Evolutionary conservation across 2,329 filamentous ascomycete species (phyloP).

Genomic region (Stachybotrys echinatus): DNA sequence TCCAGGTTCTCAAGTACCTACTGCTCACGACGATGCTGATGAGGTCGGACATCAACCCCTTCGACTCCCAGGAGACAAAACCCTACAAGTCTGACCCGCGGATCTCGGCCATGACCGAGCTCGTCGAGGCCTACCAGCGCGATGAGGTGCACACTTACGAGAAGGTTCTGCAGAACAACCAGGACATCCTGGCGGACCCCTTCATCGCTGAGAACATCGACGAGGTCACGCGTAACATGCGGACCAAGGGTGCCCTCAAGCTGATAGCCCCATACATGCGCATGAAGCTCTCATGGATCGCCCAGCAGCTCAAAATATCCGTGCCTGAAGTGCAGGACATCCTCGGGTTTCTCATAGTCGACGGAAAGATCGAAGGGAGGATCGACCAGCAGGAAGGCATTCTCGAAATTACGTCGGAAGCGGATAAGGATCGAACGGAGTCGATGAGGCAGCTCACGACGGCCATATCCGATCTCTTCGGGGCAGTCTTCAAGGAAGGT

Average conservation of each 20-base stretch:
- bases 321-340: conserved; percentile 90
- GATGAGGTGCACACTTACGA: conserved; percentile 94
- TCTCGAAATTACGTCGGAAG: conserved; percentile 71
- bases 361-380: conserved; percentile 78
- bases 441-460: conserved; percentile 69
- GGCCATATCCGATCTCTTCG: conserved; percentile 65
- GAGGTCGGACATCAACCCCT: conserved; percentile 97
- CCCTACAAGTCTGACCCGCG: conserved; percentile 94
- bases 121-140: conserved; percentile 93
- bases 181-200: conserved; percentile 81
- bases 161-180: conserved; percentile 78
- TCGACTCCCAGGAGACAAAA: conserved; percentile 98
- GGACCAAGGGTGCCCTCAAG: conserved; percentile 90
- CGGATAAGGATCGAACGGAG: conserved; percentile 67
- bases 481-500: conserved; percentile 68
- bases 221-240: conserved; percentile 96
- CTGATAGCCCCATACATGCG: conserved; percentile 92
- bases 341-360: conserved; percentile 87
- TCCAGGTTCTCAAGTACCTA: conserved; percentile 95
- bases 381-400: conserved; percentile 86
- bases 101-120: conserved; percentile 93
- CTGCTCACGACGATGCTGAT: conserved; percentile 97
- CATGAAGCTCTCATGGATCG: conserved; percentile 84
- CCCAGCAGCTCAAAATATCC: conserved; percentile 79
- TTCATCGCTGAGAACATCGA: conserved; percentile 99